Evolutionary conservation across 192 early-diverging fungal species (phyloP), one percentile per base, ranked within the genome.

Genomic region (Umbelopsis ramanniana): DNA sequence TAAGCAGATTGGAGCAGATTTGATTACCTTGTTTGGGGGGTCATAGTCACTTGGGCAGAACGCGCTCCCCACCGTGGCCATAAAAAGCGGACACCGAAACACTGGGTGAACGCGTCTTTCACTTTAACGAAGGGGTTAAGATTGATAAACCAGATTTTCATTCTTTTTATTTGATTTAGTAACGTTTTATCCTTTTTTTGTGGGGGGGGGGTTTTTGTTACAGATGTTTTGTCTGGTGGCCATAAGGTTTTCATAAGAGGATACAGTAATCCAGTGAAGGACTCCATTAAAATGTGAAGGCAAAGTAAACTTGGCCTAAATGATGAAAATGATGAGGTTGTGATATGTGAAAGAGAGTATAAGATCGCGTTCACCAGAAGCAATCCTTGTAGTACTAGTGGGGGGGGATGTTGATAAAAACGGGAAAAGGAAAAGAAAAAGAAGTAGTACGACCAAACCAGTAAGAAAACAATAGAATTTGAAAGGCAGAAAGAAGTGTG

Each of bases 111-210:
- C 48, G 48, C 19, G 48, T n/a, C 48, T 29, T 3, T 29, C 29
- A 2, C 3, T 29, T 29, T 29, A 1, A 15, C n/a, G 15, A 21
- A 50, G 0, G 15, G 17, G 9, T 11, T 50, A 12, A 50, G 17
- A 50, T 17, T 50, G 48, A 50, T 50, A 50, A 50, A 50, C 48
- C 48, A n/a, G 48, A 50, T 50, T 50, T 50, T 50, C 19, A 50
- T 15, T 50, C 48, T 50, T 50, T 50, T 50, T 50, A 50, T 50
- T 50, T 50, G n/a, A 50, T 63, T 63, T 63, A 35, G 57, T 63
- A 63, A 63, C 57, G 26, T 37, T 63, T 63, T 54, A 54, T 63
- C 57, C 57, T 63, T 63, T 63, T 63, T 63, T 63, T 63, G 17
- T 22, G 17, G 57, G 29, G 33, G 17, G 57, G 29, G 33, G 29